These are phyloP conservation scores for Forsythia suspensa DNA, from an alignment of 257 asterid genomes.

Conservation along the genomic window DNA sequence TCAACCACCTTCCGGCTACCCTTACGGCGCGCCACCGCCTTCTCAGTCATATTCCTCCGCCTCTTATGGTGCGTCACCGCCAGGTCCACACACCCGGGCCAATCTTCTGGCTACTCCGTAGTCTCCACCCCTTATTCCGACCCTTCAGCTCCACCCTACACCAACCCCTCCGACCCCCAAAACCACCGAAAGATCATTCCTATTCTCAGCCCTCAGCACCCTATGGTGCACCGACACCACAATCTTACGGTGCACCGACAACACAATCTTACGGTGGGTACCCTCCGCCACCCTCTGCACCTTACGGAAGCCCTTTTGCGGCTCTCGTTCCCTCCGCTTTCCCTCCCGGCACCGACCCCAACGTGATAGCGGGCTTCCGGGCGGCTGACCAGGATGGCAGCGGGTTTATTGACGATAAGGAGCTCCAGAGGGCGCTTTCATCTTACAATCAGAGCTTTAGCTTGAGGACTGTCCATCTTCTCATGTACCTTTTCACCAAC, in stretches of 20 bases:
- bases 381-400: constrained; percentile 92
- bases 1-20: constrained; percentile 49
- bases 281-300: constrained; percentile 42
- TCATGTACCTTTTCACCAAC: constrained; percentile 87
- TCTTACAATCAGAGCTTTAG: constrained; percentile 77
- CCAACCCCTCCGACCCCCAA: constrained; percentile 3
- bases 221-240: constrained; percentile 39
- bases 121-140: constrained; percentile 34
- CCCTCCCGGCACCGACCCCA: constrained; percentile 94
- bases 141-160: constrained; percentile 18
- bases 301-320: constrained; percentile 67
- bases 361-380: constrained; percentile 68
- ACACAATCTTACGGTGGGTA: constrained; percentile 42
- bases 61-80: constrained; percentile 26
- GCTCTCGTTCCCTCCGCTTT: constrained; percentile 71
- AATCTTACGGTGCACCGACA: constrained; percentile 46
- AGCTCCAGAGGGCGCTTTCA: constrained; percentile 80
- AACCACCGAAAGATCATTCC: constrained; percentile 18
- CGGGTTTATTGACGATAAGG: constrained; percentile 90
- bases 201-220: constrained; percentile 23
- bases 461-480: constrained; percentile 89
- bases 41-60: constrained; percentile 25
- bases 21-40: constrained; percentile 42
- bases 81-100: constrained; percentile 25
- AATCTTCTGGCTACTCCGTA: constrained; percentile 37